A percentile compares a stretch with the other conserved stretches of the same genome.
Evolutionary conservation across 768 basidiomycete genomes (phyloP).

Genomic region (Xerocomus potaroensis): DNA sequence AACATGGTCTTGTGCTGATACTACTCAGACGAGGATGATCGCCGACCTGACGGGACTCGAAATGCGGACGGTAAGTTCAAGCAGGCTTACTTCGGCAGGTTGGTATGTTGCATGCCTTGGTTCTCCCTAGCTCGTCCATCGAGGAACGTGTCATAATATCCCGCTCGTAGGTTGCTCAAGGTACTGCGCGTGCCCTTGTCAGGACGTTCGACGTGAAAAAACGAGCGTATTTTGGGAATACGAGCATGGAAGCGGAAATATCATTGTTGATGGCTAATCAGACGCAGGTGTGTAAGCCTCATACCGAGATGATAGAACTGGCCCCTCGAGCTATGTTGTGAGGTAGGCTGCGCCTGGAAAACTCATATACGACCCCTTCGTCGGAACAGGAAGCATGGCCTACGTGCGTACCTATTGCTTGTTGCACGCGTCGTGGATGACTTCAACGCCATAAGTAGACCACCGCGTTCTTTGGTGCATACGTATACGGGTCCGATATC

Average conservation of each 20-base stretch:
- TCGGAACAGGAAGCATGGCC: conserved; percentile 88
- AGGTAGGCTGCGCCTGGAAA: conserved; percentile 86
- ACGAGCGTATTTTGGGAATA: conserved; percentile 88
- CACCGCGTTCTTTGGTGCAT: conserved; percentile 81
- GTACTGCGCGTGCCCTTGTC: conserved; percentile 65
- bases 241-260: conserved; percentile 96
- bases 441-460: conserved; percentile 46
- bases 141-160: background rate
- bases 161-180: conserved; percentile 47
- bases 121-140: background rate
- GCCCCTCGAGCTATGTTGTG: background rate
- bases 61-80: conserved; percentile 66
- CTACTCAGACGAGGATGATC: conserved; percentile 45
- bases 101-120: conserved; percentile 53
- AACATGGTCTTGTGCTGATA: background rate
- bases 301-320: background rate
- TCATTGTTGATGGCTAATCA: conserved; percentile 97
- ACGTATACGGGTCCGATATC: conserved; percentile 90
- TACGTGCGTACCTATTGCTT: conserved; percentile 46
- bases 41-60: conserved; percentile 44
- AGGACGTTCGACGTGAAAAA: conserved; percentile 83
- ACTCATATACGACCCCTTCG: conserved; percentile 92
- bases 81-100: conserved; percentile 79
- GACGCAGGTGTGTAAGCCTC: conserved; percentile 57
- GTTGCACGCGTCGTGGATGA: conserved; percentile 2